Evolutionary conservation across 2,329 filamentous ascomycete genomes (phyloP).

Genomic region (Diplodia sapinea): DNA sequence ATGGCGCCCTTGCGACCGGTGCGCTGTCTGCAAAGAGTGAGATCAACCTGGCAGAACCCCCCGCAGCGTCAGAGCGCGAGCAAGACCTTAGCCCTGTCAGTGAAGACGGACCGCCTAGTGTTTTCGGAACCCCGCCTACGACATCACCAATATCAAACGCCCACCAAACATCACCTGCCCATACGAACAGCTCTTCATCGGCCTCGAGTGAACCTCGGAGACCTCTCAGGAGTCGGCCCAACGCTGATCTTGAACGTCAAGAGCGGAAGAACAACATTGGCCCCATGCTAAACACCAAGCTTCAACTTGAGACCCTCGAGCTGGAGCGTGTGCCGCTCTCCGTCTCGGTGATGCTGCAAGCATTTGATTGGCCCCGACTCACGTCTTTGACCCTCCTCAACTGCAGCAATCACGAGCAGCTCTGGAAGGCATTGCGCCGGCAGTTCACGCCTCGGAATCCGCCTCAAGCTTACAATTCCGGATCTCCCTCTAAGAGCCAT

Average conservation of each 20-base stretch:
- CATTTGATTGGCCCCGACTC: conserved; percentile 75
- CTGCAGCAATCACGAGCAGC: conserved; percentile 72
- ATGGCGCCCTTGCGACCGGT: background rate
- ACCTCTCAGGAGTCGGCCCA: conserved; percentile 12
- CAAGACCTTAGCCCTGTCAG: conserved; percentile 13
- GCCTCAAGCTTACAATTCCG: conserved; percentile 40
- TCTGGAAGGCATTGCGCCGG: conserved; percentile 75
- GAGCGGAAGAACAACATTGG: conserved; percentile 34
- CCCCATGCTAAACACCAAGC: conserved; percentile 60
- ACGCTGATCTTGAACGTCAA: conserved; percentile 22
- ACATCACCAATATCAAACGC: background rate
- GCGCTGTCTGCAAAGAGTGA: conserved; percentile 28
- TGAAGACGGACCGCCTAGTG: conserved; percentile 7
- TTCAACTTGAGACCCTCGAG: conserved; percentile 74
- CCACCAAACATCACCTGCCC: background rate
- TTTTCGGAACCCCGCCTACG: background rate
- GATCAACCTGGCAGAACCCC: conserved; percentile 22
- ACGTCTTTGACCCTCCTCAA: conserved; percentile 75
- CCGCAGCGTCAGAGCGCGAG: conserved; percentile 22
- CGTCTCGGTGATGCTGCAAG: conserved; percentile 70
- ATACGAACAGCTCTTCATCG: conserved; percentile 8
- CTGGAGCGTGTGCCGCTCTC: conserved; percentile 78
- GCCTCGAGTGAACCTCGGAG: conserved; percentile 22
- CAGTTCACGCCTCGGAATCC: conserved; percentile 51
- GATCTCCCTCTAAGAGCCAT: conserved; percentile 40